These are phyloP conservation scores for Triticum monococcum DNA, from an alignment of 176 grass and related monocot genomes.

Conservation along the genomic window DNA sequence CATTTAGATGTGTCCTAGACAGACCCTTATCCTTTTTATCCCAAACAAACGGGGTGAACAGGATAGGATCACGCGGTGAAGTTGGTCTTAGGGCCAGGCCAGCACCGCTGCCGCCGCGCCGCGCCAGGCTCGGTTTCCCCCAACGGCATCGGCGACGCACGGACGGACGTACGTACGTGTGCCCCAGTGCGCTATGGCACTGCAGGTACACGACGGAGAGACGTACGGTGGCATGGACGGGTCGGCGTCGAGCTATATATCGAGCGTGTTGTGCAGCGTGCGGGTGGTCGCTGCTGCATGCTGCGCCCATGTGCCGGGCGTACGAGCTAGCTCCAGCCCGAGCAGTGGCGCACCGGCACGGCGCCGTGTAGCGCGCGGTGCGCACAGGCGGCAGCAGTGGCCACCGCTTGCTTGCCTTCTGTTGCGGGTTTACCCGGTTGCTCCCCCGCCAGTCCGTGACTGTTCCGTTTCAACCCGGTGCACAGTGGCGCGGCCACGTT, in stretches of 20 bases:
- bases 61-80: no score
- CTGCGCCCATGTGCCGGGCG: not conserved
- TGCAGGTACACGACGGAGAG: not conserved
- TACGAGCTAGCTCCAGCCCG: not conserved
- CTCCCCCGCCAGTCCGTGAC: not conserved
- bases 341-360: not conserved
- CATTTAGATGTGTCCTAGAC: no score
- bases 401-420: not conserved
- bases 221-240: not conserved
- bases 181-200: not conserved
- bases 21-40: no score
- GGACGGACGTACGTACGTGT: not conserved
- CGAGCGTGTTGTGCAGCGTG: not conserved
- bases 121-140: not conserved
- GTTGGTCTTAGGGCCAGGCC: not conserved
- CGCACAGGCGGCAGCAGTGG: not conserved
- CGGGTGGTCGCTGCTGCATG: not conserved
- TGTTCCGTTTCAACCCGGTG: not conserved
- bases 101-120: not conserved
- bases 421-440: not conserved
- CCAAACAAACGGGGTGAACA: accelerated
- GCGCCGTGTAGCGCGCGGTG: not conserved
- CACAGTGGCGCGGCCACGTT: not conserved
- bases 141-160: not conserved
- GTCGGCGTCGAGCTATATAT: not conserved